Evolutionary conservation across 1,284 basidiomycete species (phyloP).

Genomic region (Salmacisia buchloeana): DNA sequence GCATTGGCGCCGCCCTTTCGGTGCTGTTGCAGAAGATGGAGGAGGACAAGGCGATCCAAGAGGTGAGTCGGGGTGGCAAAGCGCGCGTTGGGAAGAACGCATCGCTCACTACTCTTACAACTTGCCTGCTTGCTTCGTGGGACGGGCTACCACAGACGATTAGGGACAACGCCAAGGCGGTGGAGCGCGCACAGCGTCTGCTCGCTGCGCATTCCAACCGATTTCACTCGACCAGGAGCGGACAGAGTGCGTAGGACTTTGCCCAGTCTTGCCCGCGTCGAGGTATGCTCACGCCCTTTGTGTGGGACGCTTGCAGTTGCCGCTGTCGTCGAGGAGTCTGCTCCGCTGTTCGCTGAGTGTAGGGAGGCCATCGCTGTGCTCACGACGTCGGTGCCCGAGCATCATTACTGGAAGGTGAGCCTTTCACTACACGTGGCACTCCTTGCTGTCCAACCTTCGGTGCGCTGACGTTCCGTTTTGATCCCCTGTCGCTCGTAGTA

Average conservation of each 20-base stretch:
- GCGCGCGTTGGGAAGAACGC: background rate
- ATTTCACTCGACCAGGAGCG: slow-evolving; percentile 23
- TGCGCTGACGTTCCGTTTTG: background rate
- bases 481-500: slow-evolving; percentile 10
- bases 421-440: background rate
- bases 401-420: slow-evolving; percentile 25
- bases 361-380: slow-evolving; percentile 11
- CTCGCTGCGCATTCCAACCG: slow-evolving; percentile 23
- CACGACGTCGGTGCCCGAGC: slow-evolving; percentile 15
- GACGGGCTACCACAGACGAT: slow-evolving; percentile 18
- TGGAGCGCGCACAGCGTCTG: slow-evolving; percentile 23
- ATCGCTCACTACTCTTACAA: too few relatives aligned
- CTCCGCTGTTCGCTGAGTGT: background rate
- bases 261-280: background rate
- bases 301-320: slow-evolving; percentile 8
- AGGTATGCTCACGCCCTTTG: background rate
- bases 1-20: background rate
- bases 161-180: slow-evolving; percentile 27
- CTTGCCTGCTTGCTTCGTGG: background rate
- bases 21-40: background rate
- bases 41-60: background rate
- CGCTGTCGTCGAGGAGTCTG: background rate
- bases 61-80: background rate
- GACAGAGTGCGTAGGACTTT: background rate
- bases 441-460: background rate